phyloP scores from a whole-genome alignment of 768 basidiomycete genomes.

The Trametes punicea region DNA sequence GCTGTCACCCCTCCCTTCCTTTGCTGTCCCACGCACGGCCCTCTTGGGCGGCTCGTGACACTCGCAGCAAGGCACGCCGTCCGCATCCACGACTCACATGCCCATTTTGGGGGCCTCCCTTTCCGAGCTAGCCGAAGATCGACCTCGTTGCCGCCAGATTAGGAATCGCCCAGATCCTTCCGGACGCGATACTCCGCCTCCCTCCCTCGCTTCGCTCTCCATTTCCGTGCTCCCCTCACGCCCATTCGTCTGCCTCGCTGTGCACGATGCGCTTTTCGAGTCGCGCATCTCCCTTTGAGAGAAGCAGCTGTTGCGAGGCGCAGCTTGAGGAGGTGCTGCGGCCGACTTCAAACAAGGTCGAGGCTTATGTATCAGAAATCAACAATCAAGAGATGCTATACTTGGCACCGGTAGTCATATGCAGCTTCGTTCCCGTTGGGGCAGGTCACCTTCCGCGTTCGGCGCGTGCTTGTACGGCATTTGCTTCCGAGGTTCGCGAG shows the following conservation, averaged over 20 bases:
- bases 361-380: slow-evolving; percentile 11
- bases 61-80: slow-evolving; percentile 20
- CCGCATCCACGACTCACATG: slow-evolving; percentile 7
- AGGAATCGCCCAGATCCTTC: slow-evolving; percentile 20
- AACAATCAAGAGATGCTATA: slow-evolving; percentile 13
- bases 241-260: background rate
- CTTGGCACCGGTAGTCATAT: slow-evolving; percentile 16
- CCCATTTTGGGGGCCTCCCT: slow-evolving; percentile 17
- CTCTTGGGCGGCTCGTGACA: slow-evolving; percentile 19
- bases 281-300: background rate
- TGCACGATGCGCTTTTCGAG: background rate
- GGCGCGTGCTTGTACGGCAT: slow-evolving; percentile 3
- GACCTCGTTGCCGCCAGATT: slow-evolving; percentile 21
- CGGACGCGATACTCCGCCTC: slow-evolving; percentile 8
- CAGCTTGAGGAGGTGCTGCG: background rate
- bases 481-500: slow-evolving; percentile 18
- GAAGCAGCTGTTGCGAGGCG: background rate
- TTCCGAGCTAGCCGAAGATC: slow-evolving; percentile 24
- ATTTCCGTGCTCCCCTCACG: slow-evolving; percentile 9
- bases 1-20: slow-evolving; percentile 18
- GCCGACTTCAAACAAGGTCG: background rate
- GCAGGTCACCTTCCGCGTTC: slow-evolving; percentile 17
- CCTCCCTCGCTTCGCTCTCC: slow-evolving; percentile 6
- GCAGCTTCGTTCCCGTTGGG: slow-evolving; percentile 14
- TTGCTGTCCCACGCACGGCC: slow-evolving; percentile 21